These are phyloP conservation scores for Fusarium graminum DNA, from an alignment of 2,329 filamentous ascomycete genomes.

Conservation along the genomic window DNA sequence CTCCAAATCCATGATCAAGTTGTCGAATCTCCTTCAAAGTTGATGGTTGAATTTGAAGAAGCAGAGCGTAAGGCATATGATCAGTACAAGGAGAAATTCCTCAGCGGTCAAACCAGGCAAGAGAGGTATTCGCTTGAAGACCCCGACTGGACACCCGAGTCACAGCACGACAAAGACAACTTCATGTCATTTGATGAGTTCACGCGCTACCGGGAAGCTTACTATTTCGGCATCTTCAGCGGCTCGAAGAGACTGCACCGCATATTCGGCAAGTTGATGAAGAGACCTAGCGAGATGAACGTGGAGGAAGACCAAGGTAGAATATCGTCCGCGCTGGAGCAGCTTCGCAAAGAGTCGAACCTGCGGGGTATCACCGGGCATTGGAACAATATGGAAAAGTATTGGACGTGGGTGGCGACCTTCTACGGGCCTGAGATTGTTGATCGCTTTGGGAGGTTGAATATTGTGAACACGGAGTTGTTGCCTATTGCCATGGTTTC, in stretches of 20 bases:
- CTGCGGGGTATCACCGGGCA: constrained; percentile 40
- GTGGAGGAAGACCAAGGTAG: constrained; percentile 47
- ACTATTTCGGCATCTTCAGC: constrained; percentile 49
- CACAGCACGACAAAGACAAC: constrained; percentile 48
- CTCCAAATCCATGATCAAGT: constrained; percentile 57
- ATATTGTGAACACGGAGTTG: constrained; percentile 59
- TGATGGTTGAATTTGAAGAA: constrained; percentile 53
- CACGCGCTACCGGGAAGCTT: constrained; percentile 57
- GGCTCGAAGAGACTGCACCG: constrained; percentile 43
- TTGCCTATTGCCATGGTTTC: constrained; percentile 63
- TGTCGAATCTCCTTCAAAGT: constrained; percentile 46
- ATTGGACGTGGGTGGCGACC: constrained; percentile 63
- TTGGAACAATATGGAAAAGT: constrained; percentile 56
- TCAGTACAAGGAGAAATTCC: constrained; percentile 54
- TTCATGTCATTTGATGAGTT: constrained; percentile 64
- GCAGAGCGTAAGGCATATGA: constrained; percentile 55
- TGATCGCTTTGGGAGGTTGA: constrained; percentile 59
- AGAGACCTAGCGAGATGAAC: constrained; percentile 48
- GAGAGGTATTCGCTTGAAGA: constrained; percentile 26
- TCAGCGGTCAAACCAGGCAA: constrained; percentile 31
- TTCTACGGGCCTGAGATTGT: constrained; percentile 61
- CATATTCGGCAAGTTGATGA: constrained; percentile 56
- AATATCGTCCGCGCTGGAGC: constrained; percentile 43
- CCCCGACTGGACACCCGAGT: constrained; percentile 50
- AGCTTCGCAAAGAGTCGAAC: constrained; percentile 34